Conservation (phyloP, 148 eudicot species). For the Dianthus caryophyllus region DNA sequence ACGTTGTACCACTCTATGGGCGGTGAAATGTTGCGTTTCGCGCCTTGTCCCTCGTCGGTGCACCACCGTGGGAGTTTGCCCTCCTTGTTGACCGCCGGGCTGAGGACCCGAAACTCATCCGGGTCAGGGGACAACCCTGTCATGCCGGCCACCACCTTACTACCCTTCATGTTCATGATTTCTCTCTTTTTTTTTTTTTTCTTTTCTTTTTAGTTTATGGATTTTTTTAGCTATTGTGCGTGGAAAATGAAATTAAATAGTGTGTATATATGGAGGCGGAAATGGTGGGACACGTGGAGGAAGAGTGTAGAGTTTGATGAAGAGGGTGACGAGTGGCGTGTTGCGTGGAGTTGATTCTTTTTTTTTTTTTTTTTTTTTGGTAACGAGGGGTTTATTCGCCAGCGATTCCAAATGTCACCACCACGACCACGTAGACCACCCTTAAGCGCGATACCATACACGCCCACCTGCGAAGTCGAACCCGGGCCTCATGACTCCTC, state of each 20-base stretch:
- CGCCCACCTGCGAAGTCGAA: no score
- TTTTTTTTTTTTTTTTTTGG: no score
- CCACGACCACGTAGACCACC: no score
- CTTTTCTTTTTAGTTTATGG: background rate
- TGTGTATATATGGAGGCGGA: background rate
- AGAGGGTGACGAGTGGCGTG: no score
- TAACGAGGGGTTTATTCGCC: no score
- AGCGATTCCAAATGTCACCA: no score
- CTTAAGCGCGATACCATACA: no score
- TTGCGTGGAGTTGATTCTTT: background rate
- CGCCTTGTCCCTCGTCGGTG: conserved; percentile 63
- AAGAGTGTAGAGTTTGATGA: background rate
- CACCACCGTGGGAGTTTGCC: conserved; percentile 49
- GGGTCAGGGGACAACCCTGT: background rate
- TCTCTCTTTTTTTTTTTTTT: background rate
- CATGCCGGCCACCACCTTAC: no score
- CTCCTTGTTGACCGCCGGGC: conserved; percentile 39
- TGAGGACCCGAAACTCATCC: conserved; percentile 47
- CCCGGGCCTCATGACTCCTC: no score
- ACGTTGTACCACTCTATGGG: conserved; percentile 71
- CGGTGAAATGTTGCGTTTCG: conserved; percentile 39
- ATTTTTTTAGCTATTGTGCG: no score
- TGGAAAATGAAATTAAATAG: background rate
- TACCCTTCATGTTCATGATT: background rate
- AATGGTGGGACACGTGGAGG: background rate